phyloP scores from a whole-genome alignment of 352 stramenopile species.

The Phytophthora colocasiae region DNA sequence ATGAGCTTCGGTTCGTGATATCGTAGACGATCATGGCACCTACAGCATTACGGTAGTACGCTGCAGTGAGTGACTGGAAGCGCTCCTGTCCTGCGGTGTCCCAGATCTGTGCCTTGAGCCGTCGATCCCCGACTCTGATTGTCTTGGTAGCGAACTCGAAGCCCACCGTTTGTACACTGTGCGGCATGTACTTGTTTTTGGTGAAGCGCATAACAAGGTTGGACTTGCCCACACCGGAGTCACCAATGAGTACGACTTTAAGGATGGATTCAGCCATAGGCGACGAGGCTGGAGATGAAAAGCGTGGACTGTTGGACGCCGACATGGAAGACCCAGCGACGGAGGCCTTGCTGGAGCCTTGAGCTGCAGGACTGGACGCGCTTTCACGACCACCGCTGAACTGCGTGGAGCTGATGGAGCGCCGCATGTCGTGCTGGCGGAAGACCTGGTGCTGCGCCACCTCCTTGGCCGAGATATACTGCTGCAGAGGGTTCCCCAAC shows the following conservation, averaged over 20 bases:
- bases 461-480: conserved; percentile 71
- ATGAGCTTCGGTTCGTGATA: conserved; percentile 89
- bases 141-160: conserved; percentile 92
- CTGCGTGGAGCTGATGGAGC: conserved; percentile 48
- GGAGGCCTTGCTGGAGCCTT: conserved; percentile 17
- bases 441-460: conserved; percentile 66
- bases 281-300: conserved; percentile 39
- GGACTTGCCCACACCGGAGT: conserved; percentile 89
- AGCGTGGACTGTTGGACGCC: conserved; percentile 59
- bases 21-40: conserved; percentile 94
- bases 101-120: conserved; percentile 91
- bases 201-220: conserved; percentile 90
- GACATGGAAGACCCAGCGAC: conserved; percentile 41
- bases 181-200: conserved; percentile 88
- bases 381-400: conserved; percentile 25
- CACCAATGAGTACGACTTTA: conserved; percentile 90
- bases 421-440: conserved; percentile 43
- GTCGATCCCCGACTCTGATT: conserved; percentile 81
- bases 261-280: conserved; percentile 63
- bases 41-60: conserved; percentile 92
- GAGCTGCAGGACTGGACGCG: conserved; percentile 1
- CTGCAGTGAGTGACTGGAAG: conserved; percentile 92
- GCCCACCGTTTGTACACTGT: conserved; percentile 82
- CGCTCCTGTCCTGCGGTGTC: conserved; percentile 91
- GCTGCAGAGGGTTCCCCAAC: conserved; percentile 42